Percentiles rank a stretch among this genome's conserved stretches.
These are phyloP conservation scores for Chaetoscypha palmicola DNA, from an alignment of 2,329 filamentous ascomycete genomes.

Conservation along the genomic window DNA sequence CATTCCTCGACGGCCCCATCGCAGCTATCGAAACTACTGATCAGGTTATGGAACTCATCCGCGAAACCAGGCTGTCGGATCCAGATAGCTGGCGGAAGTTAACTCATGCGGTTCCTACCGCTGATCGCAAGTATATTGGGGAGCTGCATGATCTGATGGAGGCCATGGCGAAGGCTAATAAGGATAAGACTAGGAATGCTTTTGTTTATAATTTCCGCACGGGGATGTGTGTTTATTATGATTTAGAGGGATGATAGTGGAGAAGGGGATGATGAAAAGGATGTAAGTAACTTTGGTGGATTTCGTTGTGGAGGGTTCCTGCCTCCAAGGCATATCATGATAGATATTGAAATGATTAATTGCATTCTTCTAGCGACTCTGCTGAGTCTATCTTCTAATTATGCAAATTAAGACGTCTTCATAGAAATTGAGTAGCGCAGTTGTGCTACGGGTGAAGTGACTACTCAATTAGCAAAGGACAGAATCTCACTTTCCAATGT, in stretches of 20 bases:
- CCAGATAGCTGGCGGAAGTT: slow-evolving; percentile 76
- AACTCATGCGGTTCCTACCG: slow-evolving; percentile 69
- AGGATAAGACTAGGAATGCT: slow-evolving; percentile 58
- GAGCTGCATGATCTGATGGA: slow-evolving; percentile 73
- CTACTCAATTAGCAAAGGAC: too few relatives aligned
- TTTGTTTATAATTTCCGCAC: slow-evolving; percentile 92
- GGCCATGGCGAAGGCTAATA: slow-evolving; percentile 53
- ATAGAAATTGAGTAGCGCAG: too few relatives aligned
- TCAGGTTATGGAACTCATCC: slow-evolving; percentile 69
- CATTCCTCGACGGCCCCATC: slow-evolving; percentile 71
- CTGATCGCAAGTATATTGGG: slow-evolving; percentile 73
- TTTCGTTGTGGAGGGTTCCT: too few relatives aligned
- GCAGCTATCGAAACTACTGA: slow-evolving; percentile 85
- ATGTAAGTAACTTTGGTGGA: too few relatives aligned
- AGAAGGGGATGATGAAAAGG: not conserved
- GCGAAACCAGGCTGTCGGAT: slow-evolving; percentile 68
- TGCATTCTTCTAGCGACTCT: too few relatives aligned
- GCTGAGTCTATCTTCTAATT: too few relatives aligned
- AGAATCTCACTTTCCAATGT: too few relatives aligned
- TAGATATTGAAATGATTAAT: too few relatives aligned
- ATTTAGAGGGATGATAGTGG: slow-evolving; percentile 44
- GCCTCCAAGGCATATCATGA: too few relatives aligned
- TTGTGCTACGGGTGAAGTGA: too few relatives aligned
- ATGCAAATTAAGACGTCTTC: too few relatives aligned
- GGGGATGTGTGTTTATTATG: slow-evolving; percentile 77